Evolutionary conservation across 257 asterid species (phyloP), one percentile per base, ranked within the genome.

Genomic region (Lithospermum erythrorhizon): DNA sequence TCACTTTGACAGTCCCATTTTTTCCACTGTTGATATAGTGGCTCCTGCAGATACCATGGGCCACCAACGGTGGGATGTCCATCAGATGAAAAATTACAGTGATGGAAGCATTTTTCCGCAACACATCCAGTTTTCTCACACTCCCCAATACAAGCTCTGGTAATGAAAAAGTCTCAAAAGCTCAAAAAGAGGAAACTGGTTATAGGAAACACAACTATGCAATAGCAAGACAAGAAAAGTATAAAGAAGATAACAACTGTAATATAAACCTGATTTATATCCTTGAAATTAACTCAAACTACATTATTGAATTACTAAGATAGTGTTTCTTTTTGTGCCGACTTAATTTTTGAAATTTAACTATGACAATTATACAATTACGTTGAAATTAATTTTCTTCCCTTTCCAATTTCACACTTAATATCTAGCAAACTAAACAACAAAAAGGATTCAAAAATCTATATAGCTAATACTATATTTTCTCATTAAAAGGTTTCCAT

Each of bases 1-100:
- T 86, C 89, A 70, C 91, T 72, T 53, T 64, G 84, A 71, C 95
- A 84, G 79, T 86, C 95, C 97, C 94, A 86, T 61, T 76, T 89
- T 67, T 89, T 89, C 95, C 97, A 89, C 68, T 77, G 81, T 41
- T 77, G 41, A 72, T 84, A 86, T 63, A 89, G 87, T 72, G 97
- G 97, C 79, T 89, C 91, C 81, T 89, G 95, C 66, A 84, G 83
- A 79, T 84, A 84, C 94, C 97, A 89, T 61, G 91, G 94, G 48
- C 83, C 95, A 65, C 75, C 91, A 70, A 66, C 65, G 65, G 78
- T 64, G 66, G 78, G 68, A 57, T 74, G 76, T 29, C 79, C 91
- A 68, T 71, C 79, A 7, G 89, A 78, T 63, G 82, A 77, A 78
- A 89, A 89, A 71, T 76, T 86, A 73, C 94, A 89, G 70, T 86